phyloP scores from a whole-genome alignment of 2,329 filamentous ascomycete genomes.

The Sphaerulina vaccinii region DNA sequence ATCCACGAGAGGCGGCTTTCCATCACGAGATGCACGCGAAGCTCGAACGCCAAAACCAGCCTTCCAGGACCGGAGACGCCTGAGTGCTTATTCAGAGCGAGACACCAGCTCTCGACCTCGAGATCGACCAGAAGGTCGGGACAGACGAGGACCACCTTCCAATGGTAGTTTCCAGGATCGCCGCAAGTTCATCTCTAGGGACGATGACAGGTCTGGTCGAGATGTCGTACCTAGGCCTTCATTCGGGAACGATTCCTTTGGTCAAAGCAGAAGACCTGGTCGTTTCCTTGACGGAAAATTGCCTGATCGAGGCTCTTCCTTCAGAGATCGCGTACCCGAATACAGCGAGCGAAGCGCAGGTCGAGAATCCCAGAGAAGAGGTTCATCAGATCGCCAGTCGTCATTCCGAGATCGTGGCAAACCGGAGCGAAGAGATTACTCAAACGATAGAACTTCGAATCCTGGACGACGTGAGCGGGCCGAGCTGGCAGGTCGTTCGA shows the following conservation, averaged over 20 bases:
- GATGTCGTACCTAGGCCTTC: neutral
- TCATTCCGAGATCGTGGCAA: neutral
- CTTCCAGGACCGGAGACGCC: slow-evolving; percentile 3
- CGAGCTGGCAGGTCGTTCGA: neutral
- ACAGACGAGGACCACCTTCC: neutral
- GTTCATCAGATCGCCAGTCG: neutral
- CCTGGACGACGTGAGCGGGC: slow-evolving; percentile 6
- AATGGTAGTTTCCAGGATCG: neutral
- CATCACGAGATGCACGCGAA: slow-evolving; percentile 6
- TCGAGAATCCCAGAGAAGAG: neutral
- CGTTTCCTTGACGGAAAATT: neutral
- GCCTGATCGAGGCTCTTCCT: neutral
- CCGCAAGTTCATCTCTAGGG: neutral
- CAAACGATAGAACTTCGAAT: neutral
- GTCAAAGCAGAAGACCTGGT: neutral
- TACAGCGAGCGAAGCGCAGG: neutral
- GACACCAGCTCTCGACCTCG: neutral
- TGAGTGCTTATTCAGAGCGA: slow-evolving; percentile 6
- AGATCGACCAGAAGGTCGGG: neutral
- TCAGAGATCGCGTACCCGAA: neutral
- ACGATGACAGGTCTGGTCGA: neutral
- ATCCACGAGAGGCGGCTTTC: neutral
- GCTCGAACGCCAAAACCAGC: neutral
- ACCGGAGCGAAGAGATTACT: neutral
- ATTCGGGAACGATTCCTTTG: neutral